phyloP scores from a whole-genome alignment of 2,329 filamentous ascomycete species.

The Cercospora zeina region DNA sequence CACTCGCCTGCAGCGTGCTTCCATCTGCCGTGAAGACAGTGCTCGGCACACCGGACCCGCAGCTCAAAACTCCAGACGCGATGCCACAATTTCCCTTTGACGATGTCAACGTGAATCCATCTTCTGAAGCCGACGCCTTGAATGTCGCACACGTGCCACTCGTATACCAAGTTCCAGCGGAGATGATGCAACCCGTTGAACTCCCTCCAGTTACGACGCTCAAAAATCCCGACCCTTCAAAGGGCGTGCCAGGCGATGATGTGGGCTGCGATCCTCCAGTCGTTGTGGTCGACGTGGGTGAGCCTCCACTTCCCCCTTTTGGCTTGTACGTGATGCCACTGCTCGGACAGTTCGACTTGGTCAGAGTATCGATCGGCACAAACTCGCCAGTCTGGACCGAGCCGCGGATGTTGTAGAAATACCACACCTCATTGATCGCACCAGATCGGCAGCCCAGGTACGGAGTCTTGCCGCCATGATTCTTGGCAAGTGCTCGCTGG shows the following conservation, averaged over 20 bases:
- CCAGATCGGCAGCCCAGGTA: slow-evolving; percentile 59
- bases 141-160: slow-evolving; percentile 68
- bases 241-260: slow-evolving; percentile 44
- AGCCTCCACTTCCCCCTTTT: slow-evolving; percentile 48
- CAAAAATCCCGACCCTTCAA: slow-evolving; percentile 61
- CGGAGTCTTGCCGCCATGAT: slow-evolving; percentile 57
- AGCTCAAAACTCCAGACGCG: slow-evolving; percentile 55
- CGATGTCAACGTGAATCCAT: slow-evolving; percentile 58
- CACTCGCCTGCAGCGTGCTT: slow-evolving; percentile 43
- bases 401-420: slow-evolving; percentile 64
- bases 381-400: slow-evolving; percentile 63
- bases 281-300: slow-evolving; percentile 35
- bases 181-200: slow-evolving; percentile 67
- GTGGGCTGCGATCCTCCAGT: slow-evolving; percentile 40
- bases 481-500: slow-evolving; percentile 57
- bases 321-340: slow-evolving; percentile 66
- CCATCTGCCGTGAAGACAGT: slow-evolving; percentile 46
- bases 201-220: slow-evolving; percentile 55
- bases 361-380: slow-evolving; percentile 55
- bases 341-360: slow-evolving; percentile 62
- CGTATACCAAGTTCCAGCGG: slow-evolving; percentile 66
- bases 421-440: slow-evolving; percentile 58
- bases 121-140: slow-evolving; percentile 51
- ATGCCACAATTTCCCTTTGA: slow-evolving; percentile 63
- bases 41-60: slow-evolving; percentile 51